Evolutionary conservation across 2,329 filamentous ascomycete species (phyloP), one percentile per base, ranked within the genome.

Genomic region (Ophiognomonia clavigignenti-juglandacearum): DNA sequence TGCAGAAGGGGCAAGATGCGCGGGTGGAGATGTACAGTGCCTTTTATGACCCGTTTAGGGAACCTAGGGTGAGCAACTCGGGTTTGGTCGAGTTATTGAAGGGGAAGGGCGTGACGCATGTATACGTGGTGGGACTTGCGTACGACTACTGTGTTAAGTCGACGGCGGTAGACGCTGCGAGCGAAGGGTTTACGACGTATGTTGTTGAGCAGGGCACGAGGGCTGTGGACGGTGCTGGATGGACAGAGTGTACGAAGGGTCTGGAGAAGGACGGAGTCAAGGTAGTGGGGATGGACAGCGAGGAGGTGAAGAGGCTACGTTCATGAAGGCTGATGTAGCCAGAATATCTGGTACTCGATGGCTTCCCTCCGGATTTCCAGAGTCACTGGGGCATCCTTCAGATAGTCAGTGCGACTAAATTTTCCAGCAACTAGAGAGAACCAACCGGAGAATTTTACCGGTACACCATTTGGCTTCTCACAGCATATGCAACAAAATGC

Each of bases 1-100:
- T 96, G 13, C 77, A 86, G 56, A 98, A 98, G 70, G 93, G 93
- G 10, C 77, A 74, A 60, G 76, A 89, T 61, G 63, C 73, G 37
- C 71, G 77, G 37, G 78, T 96, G 2, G 93, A 98, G 67, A 96
- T 96, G 86, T 97, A 96, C 68, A 92, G 86, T 52, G 90, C 85
- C 1, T 97, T 98, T 59, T 84, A 85, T 51, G 87, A 91, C 61
- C 86, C 88, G 0, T 92, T 96, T 57, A 66, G 66, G 32, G 73
- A 74, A 6, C 81, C 82, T 2, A 68, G 68, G 26, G 71, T 85
- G 13, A 71, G 70, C 22, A 80, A 83, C 57, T 83, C 78, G 58
- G 82, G 83, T 13, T 70, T 97, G 22, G 76, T 74, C 2, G 68
- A 60, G 1, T 60, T 72, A 39, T 64, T 98, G 56, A 73, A 64